Conservation (phyloP, 306 rosid species). For the Luffa acutangula region DNA sequence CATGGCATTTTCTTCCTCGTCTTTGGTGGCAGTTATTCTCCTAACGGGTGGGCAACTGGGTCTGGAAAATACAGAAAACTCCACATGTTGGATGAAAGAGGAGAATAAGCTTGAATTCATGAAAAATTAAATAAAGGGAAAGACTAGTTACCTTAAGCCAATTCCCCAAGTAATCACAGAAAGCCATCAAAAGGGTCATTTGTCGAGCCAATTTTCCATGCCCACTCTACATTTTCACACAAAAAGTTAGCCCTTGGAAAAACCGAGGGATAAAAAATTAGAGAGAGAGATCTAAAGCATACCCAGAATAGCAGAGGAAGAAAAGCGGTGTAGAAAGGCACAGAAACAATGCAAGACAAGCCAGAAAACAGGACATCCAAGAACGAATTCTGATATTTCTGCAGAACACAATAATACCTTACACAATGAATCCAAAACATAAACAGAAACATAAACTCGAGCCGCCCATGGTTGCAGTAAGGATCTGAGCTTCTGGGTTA, state of each 20-base stretch:
- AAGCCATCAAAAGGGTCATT: constrained; percentile 90
- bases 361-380: constrained; percentile 68
- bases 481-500: constrained; percentile 68
- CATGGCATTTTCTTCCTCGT: constrained; percentile 84
- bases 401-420: constrained; percentile 11
- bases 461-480: constrained; percentile 60
- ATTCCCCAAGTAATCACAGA: constrained; percentile 83
- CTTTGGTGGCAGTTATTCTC: constrained; percentile 83
- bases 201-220: constrained; percentile 96
- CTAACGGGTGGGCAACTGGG: constrained; percentile 83
- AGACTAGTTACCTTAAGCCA: constrained; percentile 50
- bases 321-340: constrained; percentile 91
- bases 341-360: constrained; percentile 79
- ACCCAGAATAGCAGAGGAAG: constrained; percentile 94
- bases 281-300: constrained; percentile 13
- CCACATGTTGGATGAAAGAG: not conserved
- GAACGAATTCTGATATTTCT: constrained; percentile 43
- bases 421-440: not conserved
- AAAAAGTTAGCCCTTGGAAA: not conserved
- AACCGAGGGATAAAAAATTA: not conserved
- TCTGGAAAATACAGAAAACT: constrained; percentile 21
- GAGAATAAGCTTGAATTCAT: not conserved
- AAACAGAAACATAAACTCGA: constrained; percentile 12
- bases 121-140: not conserved
- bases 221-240: constrained; percentile 54